Base-by-base conservation (phyloP, 768 basidiomycete genomes). In the Leccinellum luteum region DNA sequence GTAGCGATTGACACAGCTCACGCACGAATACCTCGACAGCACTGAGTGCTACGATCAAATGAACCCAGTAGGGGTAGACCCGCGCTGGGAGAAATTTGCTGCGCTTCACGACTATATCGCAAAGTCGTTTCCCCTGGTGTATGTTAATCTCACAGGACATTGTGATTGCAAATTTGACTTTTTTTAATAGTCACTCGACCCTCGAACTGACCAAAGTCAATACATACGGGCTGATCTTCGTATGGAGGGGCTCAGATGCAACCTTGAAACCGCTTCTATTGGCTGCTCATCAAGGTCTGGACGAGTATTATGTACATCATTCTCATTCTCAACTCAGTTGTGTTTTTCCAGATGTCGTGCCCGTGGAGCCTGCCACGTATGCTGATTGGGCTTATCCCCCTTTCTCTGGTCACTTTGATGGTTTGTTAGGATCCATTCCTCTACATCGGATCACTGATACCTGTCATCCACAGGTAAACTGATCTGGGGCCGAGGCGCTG, bases 341-440 rank as follows among this genome's bases (percentile, higher is more conserved):
- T 19, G 34, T 43, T 51, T 21, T 7, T 49, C 15, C 35, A 85
- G 87, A 89, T 61, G 86, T 88, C 6, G 87, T 89, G 6, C 87
- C 87, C 5, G 87, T 87, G 9, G 77, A 83, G 23, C 77, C 79
- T 2, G 72, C 74, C 4, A 86, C 86, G 0, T 70, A 80, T 19
- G 76, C 78, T 58, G 69, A 79, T 57, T 89, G 87, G 87, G 76
- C 67, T 5, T 63, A 85, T 55, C 84, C 85, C 3, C 84, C 86
- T 3, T 89, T 82, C 65, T 85, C 83, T 27, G 87, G 87, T 0
- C 66, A 78, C 55, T 85, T 76, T 60, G 85, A 86, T 59, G 85
- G 84, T 79, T 27, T 48, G 55, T 53, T 25, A 17, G 45, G 19
- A 15, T 8, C 1, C 15, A 48, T 23, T 13, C 19, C 45, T 59